Base-by-base conservation (phyloP, 2,329 filamentous ascomycete genomes). In the Ophiostoma sp. region DNA sequence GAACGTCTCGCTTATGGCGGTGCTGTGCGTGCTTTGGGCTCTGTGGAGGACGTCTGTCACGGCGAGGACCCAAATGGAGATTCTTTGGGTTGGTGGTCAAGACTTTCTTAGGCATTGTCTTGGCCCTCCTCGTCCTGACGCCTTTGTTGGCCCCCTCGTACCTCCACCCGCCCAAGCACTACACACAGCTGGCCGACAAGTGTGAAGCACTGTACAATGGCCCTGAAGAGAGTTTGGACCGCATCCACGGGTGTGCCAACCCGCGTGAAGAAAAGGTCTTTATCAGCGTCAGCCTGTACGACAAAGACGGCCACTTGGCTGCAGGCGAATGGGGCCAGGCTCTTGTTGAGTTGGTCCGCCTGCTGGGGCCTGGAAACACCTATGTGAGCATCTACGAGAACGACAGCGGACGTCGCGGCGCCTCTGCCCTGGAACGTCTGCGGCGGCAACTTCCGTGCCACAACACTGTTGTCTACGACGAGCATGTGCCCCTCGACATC, bases 301-400 rank as follows among this genome's bases (percentile, higher is more conserved):
- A 94, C 77, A 83, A 84, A 25, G 83, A 84, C 7, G 91, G 90
- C 1, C 82, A 85, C 2, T 82, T 94, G 25, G 87, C 90, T 0
- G 82, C 84, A 7, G 91, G 91, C 1, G 82, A 84, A 36, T 94
- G 92, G 92, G 91, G 89, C 0, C 79, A 85, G 74, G 85, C 86
- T 31, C 79, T 94, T 0, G 78, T 90, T 55, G 82, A 88, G 25
- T 81, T 94, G 71, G 86, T 94, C 42, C 84, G 92, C 68, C 79
- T 92, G 39, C 83, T 94, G 50, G 92, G 92, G 0, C 85, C 86
- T 17, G 83, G 91, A 48, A 92, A 93, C 77, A 89, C 91, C 1
- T 92, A 90, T 78, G 80, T 94, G 72, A 92, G 90, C 80, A 87
- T 94, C 42, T 94, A 93, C 79, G 92, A 93, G 79, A 92, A 92